These are phyloP conservation scores for Akanthomyces uredinophilus DNA, from an alignment of 2,329 filamentous ascomycete species.

Conservation along the genomic window DNA sequence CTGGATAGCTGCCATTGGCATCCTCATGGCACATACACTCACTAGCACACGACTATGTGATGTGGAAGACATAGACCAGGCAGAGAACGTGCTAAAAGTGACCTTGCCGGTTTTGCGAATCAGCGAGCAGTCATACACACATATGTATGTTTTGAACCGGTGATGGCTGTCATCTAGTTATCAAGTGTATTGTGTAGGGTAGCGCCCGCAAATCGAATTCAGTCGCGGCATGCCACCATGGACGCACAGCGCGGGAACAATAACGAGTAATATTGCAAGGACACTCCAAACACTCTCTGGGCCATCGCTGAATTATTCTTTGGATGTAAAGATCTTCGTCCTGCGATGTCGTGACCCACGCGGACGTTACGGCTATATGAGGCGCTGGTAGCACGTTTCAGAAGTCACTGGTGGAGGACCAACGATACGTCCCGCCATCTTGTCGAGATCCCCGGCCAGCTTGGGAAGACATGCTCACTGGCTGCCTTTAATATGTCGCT, in stretches of 20 bases:
- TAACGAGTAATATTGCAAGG: neutral
- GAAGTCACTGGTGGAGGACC: neutral
- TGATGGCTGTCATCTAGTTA: no score
- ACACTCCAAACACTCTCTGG: neutral
- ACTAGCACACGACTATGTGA: no score
- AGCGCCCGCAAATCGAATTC: neutral
- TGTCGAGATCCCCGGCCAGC: neutral
- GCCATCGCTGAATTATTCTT: neutral
- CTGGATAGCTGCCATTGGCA: no score
- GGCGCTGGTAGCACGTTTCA: constrained; percentile 9
- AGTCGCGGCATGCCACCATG: neutral
- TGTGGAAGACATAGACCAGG: no score
- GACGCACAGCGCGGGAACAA: neutral
- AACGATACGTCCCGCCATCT: neutral
- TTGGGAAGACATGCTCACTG: no score
- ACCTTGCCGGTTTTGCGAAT: no score
- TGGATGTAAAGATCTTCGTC: neutral
- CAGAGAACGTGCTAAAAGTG: no score
- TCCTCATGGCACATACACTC: no score
- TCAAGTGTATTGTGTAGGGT: neutral
- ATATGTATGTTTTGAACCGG: no score
- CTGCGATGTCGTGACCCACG: constrained; percentile 1
- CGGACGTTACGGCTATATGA: neutral
- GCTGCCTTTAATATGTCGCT: no score
- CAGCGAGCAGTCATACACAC: no score